Base-by-base conservation (phyloP, 2,329 filamentous ascomycete species). In the Fusarium nelsonii region DNA sequence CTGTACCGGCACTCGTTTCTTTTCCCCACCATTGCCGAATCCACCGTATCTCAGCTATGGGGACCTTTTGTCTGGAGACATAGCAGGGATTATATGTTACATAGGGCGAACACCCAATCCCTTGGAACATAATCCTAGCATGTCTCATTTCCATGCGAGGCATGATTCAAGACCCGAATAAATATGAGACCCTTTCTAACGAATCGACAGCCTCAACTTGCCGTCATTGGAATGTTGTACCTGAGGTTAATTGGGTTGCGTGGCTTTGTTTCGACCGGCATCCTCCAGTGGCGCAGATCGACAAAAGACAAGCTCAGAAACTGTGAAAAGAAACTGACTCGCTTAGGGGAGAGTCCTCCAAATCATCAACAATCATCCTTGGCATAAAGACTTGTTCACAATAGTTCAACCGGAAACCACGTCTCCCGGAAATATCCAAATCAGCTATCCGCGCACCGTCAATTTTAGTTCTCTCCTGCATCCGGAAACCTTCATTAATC, bases 121-220 rank as follows among this genome's bases (percentile, higher is more conserved):
- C 4, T 23, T 23, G 23, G 23, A 45, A 32, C 4, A 11, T 9
- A 26, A 50, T 39, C 48, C 33, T 40, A 15, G 48, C 12, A 30
- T 51, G 23, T 51, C 48, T 51, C 48, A 51, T 51, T 51, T 51
- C 48, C 37, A 40, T 30, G n/a, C 33, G 46, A 16, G 46, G 16
- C 46, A 39, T 18, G 33, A 39, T 40, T 51, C 33, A 23, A 51
- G 48, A 40, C 33, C 11, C n/a, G 9, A 32, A 28, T 39, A 26
- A 51, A 51, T n/a, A 51, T n/a, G 26, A 26, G 23, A 16, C 5
- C 20, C 6, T 33, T 14, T 34, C 16, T 26, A 10, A 33, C 9
- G 26, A 10, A 28, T 32, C 4, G 33, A 18, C 48, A 40, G 34
- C 48, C 23, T 51, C 23, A 9, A 34, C 36, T 49, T 23, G 16